Evolutionary conservation across 2,329 filamentous ascomycete genomes (phyloP), one percentile per base, ranked within the genome.

Genomic region (Colletotrichum navitas): DNA sequence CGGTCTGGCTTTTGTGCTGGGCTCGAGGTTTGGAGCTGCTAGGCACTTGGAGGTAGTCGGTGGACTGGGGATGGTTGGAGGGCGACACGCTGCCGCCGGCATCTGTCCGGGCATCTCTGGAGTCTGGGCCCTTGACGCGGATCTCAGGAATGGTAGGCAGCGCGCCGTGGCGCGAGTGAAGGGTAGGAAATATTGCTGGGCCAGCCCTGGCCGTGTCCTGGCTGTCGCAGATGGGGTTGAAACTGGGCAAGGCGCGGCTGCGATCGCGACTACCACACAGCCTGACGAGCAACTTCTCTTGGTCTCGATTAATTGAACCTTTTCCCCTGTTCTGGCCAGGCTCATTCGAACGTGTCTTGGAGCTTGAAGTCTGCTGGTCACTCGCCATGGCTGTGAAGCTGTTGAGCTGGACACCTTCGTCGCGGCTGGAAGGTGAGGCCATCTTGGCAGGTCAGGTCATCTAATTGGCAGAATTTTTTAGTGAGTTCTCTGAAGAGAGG

Each of bases 61-160:
- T 10, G 3, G 64, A 67, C 26, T 63, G 64, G 16, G 47, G 1
- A 14, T 26, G 26, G 6, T 12, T 21, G 34, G 26, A 39, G 0
- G 64, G 47, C 26, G n/a, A 47, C 14, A 63, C 64, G 56, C 47
- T 67, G 47, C 8, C 47, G 36, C 64, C 29, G 5, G 36, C 24
- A 16, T 26, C 26, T n/a, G 16, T 6, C 5, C n/a, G 62, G 10
- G 7, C 24, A 12, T 36, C 16, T 12, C 51, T 39, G 0, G 34
- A 12, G 14, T 54, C 56, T 21, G 36, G 36, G 47, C 43, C 36
- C 47, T 67, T 39, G 54, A 67, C 47, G 5, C 36, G 56, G 47
- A 67, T 67, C 21, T 29, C n/a, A 5, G 64, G 64, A 36, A 67
- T 45, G 6, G 6, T 14, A 5, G 34, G 21, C 24, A 29, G 5